Percentiles rank a stretch among this genome's conserved stretches.
Evolutionary conservation across 2,329 filamentous ascomycete genomes (phyloP).

Genomic region (Pseudogymnoascus sp.): DNA sequence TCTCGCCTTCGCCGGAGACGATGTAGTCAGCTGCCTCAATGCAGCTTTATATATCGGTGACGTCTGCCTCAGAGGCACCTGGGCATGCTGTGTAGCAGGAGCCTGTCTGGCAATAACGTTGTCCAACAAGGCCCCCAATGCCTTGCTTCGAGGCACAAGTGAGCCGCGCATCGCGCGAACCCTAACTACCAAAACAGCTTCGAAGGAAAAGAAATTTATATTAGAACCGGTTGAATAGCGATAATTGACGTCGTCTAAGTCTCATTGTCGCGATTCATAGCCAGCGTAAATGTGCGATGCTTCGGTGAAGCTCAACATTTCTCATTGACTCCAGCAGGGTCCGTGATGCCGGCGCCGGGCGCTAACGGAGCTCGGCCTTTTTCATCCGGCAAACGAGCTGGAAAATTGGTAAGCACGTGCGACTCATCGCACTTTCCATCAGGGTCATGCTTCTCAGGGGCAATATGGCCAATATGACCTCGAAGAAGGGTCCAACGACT

Average conservation of each 20-base stretch:
- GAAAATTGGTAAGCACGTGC: slow-evolving; percentile 6
- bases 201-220: neutral
- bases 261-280: slow-evolving; percentile 9
- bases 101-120: slow-evolving; percentile 4
- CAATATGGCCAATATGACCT: neutral
- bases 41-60: slow-evolving; percentile 10
- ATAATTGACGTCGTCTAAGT: slow-evolving; percentile 10
- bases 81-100: neutral
- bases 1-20: slow-evolving; percentile 1
- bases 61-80: neutral
- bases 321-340: neutral
- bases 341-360: slow-evolving; percentile 5
- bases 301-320: slow-evolving; percentile 6
- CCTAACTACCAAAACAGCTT: slow-evolving; percentile 4
- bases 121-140: slow-evolving; percentile 9
- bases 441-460: neutral
- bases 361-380: slow-evolving; percentile 9
- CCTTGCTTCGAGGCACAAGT: slow-evolving; percentile 8
- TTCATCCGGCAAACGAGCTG: slow-evolving; percentile 5
- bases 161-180: slow-evolving; percentile 10
- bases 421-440: slow-evolving; percentile 1
- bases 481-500: neutral
- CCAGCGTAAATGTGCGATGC: slow-evolving; percentile 5
- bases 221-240: slow-evolving; percentile 1
- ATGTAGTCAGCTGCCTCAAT: neutral